Evolutionary conservation across 192 early-diverging fungal species (phyloP).

Genomic region (Gryganskiella cystojenkinii): DNA sequence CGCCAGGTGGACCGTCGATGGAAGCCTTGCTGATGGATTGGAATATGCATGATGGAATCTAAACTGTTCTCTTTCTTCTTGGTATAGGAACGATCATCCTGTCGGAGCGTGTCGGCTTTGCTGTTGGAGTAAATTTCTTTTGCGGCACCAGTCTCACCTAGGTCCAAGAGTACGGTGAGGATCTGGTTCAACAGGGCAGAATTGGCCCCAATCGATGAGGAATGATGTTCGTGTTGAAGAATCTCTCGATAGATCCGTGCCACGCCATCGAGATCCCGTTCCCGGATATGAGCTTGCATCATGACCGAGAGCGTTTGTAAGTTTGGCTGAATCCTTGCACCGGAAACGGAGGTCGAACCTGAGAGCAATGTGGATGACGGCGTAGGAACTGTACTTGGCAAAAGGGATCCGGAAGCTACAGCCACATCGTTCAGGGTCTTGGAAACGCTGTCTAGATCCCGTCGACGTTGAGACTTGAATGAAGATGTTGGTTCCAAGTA

Average conservation of each 20-base stretch:
- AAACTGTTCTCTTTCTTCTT: no score
- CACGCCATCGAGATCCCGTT: slow-evolving; percentile 21
- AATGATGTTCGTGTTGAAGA: neutral
- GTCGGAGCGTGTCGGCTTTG: neutral
- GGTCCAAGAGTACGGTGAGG: slow-evolving; percentile 19
- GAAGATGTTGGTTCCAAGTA: slow-evolving; percentile 15
- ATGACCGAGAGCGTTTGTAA: slow-evolving; percentile 40
- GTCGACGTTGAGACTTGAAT: neutral
- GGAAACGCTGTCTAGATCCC: neutral
- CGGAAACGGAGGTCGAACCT: no score
- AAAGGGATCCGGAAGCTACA: no score
- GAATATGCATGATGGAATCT: no score
- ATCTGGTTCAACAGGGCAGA: slow-evolving; percentile 36
- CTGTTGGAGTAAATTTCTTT: slow-evolving; percentile 17
- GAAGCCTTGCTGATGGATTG: no score
- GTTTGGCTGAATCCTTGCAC: slow-evolving; percentile 9
- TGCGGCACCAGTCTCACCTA: slow-evolving; percentile 29
- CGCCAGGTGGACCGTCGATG: no score
- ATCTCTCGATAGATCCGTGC: slow-evolving; percentile 20
- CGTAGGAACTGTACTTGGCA: neutral
- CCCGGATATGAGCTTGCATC: slow-evolving; percentile 22
- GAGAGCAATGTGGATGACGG: neutral
- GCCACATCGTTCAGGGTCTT: neutral
- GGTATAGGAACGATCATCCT: no score
- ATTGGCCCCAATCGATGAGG: slow-evolving; percentile 1